A percentile compares a stretch with the other conserved stretches of the same genome.
phyloP scores from a whole-genome alignment of 164 flowering plant species.

The Dillenia suffruticosa region DNA sequence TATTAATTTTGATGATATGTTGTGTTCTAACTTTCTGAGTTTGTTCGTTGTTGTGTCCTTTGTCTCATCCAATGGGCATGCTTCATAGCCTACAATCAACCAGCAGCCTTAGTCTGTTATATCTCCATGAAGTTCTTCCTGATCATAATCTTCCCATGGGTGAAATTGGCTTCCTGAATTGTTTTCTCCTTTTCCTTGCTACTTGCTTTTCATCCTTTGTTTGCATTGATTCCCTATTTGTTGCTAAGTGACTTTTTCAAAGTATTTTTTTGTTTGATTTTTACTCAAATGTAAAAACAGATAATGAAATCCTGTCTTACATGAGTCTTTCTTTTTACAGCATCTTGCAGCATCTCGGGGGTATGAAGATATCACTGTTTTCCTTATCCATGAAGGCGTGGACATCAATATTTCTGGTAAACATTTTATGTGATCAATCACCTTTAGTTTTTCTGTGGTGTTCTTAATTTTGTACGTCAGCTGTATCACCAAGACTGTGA shows the following conservation, averaged over 20 bases:
- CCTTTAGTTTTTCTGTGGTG: neutral
- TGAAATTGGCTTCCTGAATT: no score
- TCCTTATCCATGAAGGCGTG: conserved; percentile 53
- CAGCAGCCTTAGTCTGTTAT: no score
- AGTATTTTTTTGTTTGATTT: neutral
- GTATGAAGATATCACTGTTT: conserved; percentile 50
- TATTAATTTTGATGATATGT: no score
- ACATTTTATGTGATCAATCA: neutral
- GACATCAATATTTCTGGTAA: conserved; percentile 52
- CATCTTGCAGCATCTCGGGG: conserved; percentile 84
- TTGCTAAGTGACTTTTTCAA: neutral
- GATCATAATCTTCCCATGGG: no score
- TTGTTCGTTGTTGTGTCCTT: no score
- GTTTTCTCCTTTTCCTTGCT: no score
- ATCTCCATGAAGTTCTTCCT: no score
- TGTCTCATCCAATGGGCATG: no score
- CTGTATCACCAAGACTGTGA: neutral
- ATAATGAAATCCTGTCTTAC: neutral
- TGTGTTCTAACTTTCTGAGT: no score
- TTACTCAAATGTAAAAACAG: no score
- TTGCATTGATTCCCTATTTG: neutral
- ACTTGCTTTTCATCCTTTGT: neutral
- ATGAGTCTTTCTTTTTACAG: conserved; percentile 28
- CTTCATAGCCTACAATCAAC: no score
- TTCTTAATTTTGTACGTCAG: neutral